Evolutionary conservation across 1,284 basidiomycete species (phyloP).

Genomic region (Neotropicomus parvogracilis): DNA sequence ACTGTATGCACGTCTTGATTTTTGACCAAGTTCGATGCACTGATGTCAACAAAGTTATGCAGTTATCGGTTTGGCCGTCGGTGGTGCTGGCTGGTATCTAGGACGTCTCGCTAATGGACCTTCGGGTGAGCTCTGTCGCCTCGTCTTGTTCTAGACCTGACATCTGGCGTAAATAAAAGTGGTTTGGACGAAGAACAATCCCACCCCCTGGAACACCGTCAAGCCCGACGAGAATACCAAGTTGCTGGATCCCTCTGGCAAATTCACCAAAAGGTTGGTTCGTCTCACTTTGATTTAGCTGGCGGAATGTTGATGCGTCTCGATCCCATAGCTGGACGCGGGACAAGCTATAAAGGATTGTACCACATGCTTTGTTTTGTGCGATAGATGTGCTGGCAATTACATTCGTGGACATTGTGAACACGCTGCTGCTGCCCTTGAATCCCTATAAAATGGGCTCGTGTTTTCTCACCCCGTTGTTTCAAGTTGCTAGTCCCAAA

Average conservation of each 20-base stretch:
- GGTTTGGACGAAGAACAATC: constrained; percentile 77
- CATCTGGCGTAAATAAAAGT: constrained; percentile 40
- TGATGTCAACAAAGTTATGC: constrained; percentile 50
- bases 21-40: constrained; percentile 5
- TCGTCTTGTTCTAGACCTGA: constrained; percentile 5
- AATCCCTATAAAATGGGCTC: constrained; percentile 2
- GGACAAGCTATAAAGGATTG: constrained; percentile 52
- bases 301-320: constrained; percentile 14
- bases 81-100: constrained; percentile 70
- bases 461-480: neutral
- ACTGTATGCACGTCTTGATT: constrained; percentile 50
- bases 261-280: constrained; percentile 65
- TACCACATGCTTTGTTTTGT: constrained; percentile 14
- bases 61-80: constrained; percentile 62
- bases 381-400: constrained; percentile 22
- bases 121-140: constrained; percentile 44
- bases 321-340: constrained; percentile 57
- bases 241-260: constrained; percentile 63
- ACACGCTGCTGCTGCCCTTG: no score
- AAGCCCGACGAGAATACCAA: constrained; percentile 71
- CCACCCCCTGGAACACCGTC: constrained; percentile 76
- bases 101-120: constrained; percentile 69
- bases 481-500: no score
- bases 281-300: neutral
- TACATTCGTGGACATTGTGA: constrained; percentile 10